Evolutionary conservation across 495 filamentous ascomycete genomes (phyloP), one percentile per base, ranked within the genome.

Genomic region (Durotheca rogersii): DNA sequence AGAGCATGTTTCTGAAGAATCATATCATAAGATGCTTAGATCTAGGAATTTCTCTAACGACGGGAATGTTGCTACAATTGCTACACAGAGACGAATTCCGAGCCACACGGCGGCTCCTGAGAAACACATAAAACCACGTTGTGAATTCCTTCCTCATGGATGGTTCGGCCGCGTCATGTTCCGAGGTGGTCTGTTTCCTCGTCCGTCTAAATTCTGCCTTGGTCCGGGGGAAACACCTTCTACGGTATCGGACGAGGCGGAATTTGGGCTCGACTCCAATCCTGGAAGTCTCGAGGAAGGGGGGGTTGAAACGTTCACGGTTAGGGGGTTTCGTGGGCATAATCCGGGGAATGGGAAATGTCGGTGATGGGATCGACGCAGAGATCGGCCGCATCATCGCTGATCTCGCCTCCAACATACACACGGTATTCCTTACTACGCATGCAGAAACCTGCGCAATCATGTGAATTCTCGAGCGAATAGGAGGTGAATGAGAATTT

Each of bases 351-450:
- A 27, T 27, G 9, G 23, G 23, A 27, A 58, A 53, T 58, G 55
- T 43, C 32, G 45, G 47, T 31, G 34, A 44, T 38, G 33, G 37
- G 54, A 58, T 52, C 31, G 7, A 27, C 41, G 17, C 31, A 16
- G 17, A 49, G 55, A 53, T 58, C 55, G 34, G 21, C 29, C 30
- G 9, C 21, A 33, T 41, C 31, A 45, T 35, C 19, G 48, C 6
- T 29, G 55, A 58, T 58, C 55, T n/a, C n/a, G n/a, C n/a, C n/a
- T n/a, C n/a, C n/a, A n/a, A n/a, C n/a, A n/a, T n/a, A n/a, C n/a
- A n/a, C n/a, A n/a, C n/a, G n/a, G n/a, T n/a, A n/a, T n/a, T n/a
- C n/a, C n/a, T n/a, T n/a, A n/a, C n/a, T n/a, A n/a, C n/a, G n/a
- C n/a, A n/a, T n/a, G n/a, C n/a, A n/a, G 23, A 27, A 27, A 27